phyloP scores from a whole-genome alignment of 2,329 filamentous ascomycete genomes.

The Ascochyta koolunga region DNA sequence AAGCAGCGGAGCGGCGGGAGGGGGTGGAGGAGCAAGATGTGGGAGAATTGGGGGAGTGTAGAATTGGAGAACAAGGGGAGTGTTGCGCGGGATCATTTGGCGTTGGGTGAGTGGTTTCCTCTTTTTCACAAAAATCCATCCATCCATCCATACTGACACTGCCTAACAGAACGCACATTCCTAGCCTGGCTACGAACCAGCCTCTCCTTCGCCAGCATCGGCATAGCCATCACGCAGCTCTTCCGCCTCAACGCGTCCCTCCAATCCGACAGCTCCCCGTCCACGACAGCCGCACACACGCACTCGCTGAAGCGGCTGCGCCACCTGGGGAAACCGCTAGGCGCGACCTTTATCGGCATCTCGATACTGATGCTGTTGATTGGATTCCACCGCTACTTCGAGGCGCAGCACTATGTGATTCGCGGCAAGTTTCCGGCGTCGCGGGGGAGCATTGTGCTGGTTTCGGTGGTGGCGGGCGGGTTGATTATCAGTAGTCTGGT shows the following conservation, averaged over 20 bases:
- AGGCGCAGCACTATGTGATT: conserved; percentile 80
- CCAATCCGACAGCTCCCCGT: neutral
- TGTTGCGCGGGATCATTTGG: conserved; percentile 81
- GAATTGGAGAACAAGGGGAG: conserved; percentile 87
- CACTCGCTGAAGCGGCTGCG: conserved; percentile 28
- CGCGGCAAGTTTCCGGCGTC: conserved; percentile 80
- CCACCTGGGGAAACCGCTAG: conserved; percentile 51
- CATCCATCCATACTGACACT: neutral
- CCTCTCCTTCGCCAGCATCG: conserved; percentile 80
- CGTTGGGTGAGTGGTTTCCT: conserved; percentile 65
- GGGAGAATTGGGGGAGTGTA: conserved; percentile 68
- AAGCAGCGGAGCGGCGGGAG: conserved; percentile 27
- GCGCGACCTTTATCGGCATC: conserved; percentile 77
- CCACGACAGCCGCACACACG: neutral
- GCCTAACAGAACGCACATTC: conserved; percentile 82
- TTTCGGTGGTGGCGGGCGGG: conserved; percentile 67
- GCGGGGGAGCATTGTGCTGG: conserved; percentile 73
- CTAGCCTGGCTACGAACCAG: conserved; percentile 85
- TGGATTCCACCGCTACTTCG: conserved; percentile 79
- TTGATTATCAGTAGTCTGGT: conserved; percentile 65
- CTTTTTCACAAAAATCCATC: neutral
- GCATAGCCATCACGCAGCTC: conserved; percentile 82
- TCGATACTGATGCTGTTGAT: conserved; percentile 76
- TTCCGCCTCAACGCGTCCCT: conserved; percentile 80
- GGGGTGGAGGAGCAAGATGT: conserved; percentile 61